Percentiles rank a stretch among this genome's conserved stretches.
phyloP scores from a whole-genome alignment of 495 filamentous ascomycete species.

The Xylaria cubensis region DNA sequence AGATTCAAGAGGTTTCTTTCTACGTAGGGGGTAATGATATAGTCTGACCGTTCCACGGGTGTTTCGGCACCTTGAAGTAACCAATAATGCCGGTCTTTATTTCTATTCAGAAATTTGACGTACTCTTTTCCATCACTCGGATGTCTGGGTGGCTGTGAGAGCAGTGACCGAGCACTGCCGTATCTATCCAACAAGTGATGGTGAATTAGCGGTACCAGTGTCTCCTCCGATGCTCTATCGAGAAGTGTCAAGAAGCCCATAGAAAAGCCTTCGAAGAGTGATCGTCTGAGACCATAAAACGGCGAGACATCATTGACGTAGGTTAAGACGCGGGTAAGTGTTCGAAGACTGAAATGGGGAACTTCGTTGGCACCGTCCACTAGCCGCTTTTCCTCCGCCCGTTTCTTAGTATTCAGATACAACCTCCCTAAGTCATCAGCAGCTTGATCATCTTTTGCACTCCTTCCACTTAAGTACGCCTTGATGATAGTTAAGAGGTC shows the following conservation, averaged over 20 bases:
- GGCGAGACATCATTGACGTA: constrained; percentile 86
- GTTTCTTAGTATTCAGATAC: constrained; percentile 83
- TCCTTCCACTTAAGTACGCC: constrained; percentile 78
- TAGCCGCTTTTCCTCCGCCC: constrained; percentile 79
- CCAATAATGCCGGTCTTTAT: constrained; percentile 83
- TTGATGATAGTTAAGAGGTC: constrained; percentile 85
- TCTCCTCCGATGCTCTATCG: constrained; percentile 74
- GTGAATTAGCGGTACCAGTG: constrained; percentile 81
- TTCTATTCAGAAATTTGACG: constrained; percentile 72
- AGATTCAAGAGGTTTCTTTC: constrained; percentile 93
- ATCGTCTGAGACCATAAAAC: constrained; percentile 84
- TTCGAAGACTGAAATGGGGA: constrained; percentile 95
- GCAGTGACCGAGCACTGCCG: constrained; percentile 67
- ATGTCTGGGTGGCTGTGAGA: constrained; percentile 74
- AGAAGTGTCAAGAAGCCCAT: constrained; percentile 96
- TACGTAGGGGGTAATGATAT: constrained; percentile 96
- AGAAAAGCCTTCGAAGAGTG: constrained; percentile 94
- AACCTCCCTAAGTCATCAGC: constrained; percentile 80
- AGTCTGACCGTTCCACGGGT: constrained; percentile 78
- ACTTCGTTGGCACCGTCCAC: constrained; percentile 94
- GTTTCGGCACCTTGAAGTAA: constrained; percentile 72
- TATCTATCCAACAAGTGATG: constrained; percentile 75
- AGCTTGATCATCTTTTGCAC: constrained; percentile 66
- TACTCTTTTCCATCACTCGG: constrained; percentile 79
- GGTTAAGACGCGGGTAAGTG: constrained; percentile 85